These are phyloP conservation scores for Bryoglossum gracile DNA, from an alignment of 495 filamentous ascomycete genomes.

Conservation along the genomic window DNA sequence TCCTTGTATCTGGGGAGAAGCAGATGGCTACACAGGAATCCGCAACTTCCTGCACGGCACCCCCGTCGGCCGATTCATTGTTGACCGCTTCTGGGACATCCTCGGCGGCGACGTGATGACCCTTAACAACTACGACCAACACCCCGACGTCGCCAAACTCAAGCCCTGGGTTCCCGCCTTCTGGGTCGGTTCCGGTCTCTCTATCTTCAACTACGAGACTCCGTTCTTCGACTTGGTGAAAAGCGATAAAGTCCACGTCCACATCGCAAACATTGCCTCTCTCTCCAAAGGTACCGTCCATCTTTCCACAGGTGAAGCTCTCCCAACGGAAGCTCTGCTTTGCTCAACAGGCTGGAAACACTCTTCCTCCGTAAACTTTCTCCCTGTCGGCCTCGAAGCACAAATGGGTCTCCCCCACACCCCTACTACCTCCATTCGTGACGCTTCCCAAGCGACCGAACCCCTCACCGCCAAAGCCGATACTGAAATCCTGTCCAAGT, in stretches of 20 bases:
- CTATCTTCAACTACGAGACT: conserved; percentile 63
- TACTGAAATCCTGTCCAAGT: conserved; percentile 55
- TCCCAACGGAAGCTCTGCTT: conserved; percentile 58
- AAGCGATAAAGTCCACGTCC: conserved; percentile 50
- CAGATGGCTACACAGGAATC: conserved; percentile 28
- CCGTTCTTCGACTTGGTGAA: conserved; percentile 57
- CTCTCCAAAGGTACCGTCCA: conserved; percentile 44
- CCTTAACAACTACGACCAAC: conserved; percentile 50
- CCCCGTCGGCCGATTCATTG: conserved; percentile 57
- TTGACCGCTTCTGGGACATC: conserved; percentile 60
- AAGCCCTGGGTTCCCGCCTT: conserved; percentile 58
- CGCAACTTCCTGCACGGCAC: conserved; percentile 58
- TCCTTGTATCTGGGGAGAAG: conserved; percentile 38
- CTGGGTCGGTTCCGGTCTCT: conserved; percentile 53
- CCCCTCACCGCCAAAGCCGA: conserved; percentile 43
- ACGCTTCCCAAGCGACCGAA: background rate
- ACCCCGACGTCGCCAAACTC: conserved; percentile 57
- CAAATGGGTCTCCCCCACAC: conserved; percentile 27
- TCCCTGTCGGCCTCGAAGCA: conserved; percentile 1
- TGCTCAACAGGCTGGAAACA: conserved; percentile 65
- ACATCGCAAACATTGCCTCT: conserved; percentile 52
- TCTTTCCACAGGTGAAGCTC: conserved; percentile 45
- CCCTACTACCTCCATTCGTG: too few species aligned
- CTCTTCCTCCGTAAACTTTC: conserved; percentile 56
- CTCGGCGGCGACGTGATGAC: conserved; percentile 52